phyloP scores from a whole-genome alignment of 1,284 basidiomycete genomes.

The Stygiomarasmius scandens region DNA sequence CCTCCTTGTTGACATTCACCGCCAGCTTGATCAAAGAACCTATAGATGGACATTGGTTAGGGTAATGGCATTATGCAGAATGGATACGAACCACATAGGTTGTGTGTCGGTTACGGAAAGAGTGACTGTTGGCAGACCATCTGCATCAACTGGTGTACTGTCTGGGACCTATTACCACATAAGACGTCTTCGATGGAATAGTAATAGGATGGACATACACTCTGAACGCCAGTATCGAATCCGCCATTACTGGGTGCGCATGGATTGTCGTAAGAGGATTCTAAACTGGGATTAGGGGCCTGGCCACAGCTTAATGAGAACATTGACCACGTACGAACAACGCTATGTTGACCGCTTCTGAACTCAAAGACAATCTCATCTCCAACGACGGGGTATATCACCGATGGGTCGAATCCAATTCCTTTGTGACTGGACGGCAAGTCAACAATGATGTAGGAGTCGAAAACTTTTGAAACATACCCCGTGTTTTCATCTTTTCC shows the following conservation, averaged over 20 bases:
- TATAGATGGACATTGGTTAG: neutral
- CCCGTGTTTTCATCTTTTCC: conserved; percentile 40
- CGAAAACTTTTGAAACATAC: conserved; percentile 22
- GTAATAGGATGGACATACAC: conserved; percentile 25
- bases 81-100: neutral
- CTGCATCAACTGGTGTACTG: conserved; percentile 24
- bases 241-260: conserved; percentile 34
- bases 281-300: conserved; percentile 17
- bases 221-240: conserved; percentile 34
- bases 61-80: neutral
- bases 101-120: conserved; percentile 1
- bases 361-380: conserved; percentile 39
- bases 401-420: conserved; percentile 40
- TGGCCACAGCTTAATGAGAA: neutral
- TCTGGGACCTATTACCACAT: conserved; percentile 29
- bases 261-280: conserved; percentile 37
- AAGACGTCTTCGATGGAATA: neutral
- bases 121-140: neutral
- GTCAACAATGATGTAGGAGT: neutral
- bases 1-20: conserved; percentile 9
- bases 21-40: conserved; percentile 9
- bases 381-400: conserved; percentile 32
- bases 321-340: conserved; percentile 33
- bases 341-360: conserved; percentile 39
- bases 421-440: conserved; percentile 33